Base-by-base conservation (phyloP, 306 rosid species). In the Prunus dulcis region DNA sequence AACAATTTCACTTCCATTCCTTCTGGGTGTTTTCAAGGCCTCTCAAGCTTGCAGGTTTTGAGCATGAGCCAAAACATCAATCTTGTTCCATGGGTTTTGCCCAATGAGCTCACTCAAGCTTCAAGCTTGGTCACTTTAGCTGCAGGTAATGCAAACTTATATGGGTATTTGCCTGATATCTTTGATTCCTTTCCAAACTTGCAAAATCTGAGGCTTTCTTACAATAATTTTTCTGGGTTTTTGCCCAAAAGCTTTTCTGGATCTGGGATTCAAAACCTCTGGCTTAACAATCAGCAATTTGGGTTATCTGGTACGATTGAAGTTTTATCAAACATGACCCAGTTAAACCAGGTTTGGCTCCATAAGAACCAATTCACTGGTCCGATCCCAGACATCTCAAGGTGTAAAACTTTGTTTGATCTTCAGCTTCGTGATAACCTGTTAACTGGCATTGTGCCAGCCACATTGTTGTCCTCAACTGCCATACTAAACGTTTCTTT, bases 271-370 rank as follows among this genome's bases (percentile, higher is more conserved):
- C 65, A 4, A 46, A 72, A 46, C 13, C 62, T 94, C 2, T 92
- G 98, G 98, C 82, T 94, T 67, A 92, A 94, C 80, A 94, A 92
- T 56, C 97, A 94, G 86, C 20, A 19, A 0, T 50, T 18, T 34
- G 97, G 97, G 3, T 69, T 94, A 0, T 86, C 96, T 0, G 97
- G 96, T 50, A 64, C 82, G 2, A 58, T 94, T 30, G 83, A 73
- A 0, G 86, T 92, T 19, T 61, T 94, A 10, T 69, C 89, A 0
- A 87, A 86, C 3, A 90, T 94, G 96, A 80, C 87, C 5, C 77
- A 71, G 74, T 75, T 90, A 78, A 14, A 34, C 65, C 95, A 90
- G 83, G 91, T 79, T 2, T 92, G 98, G 98, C 90, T 94, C 30
- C 95, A 92, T 0, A 82, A 83, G 74, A 93, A 93, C 65, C 84